Evolutionary conservation across 306 rosid species (phyloP).

Genomic region (Glycine latifolia): DNA sequence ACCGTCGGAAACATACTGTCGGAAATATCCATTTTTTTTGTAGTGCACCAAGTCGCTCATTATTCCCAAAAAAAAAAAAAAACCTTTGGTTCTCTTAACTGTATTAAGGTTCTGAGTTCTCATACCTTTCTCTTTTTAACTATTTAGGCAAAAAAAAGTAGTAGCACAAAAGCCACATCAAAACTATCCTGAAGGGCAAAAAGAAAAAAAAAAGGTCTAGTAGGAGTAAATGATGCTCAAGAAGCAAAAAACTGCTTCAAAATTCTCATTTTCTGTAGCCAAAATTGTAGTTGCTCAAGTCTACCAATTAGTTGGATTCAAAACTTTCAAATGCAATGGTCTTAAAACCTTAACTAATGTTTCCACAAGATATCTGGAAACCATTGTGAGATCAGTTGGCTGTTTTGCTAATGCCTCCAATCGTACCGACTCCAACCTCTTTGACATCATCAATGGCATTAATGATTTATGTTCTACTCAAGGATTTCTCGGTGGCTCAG

Average conservation of each 20-base stretch:
- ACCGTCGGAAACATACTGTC: no score
- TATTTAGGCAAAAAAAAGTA: conserved; percentile 17
- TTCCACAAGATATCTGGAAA: conserved; percentile 57
- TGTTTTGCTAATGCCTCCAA: conserved; percentile 56
- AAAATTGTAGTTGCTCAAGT: conserved; percentile 74
- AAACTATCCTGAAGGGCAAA: conserved; percentile 42
- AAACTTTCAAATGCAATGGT: conserved; percentile 50
- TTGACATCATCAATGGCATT: conserved; percentile 71
- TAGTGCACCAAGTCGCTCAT: no score
- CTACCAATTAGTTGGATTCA: conserved; percentile 67
- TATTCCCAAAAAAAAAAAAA: no score
- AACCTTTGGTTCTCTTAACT: no score
- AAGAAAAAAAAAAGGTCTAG: conserved; percentile 31
- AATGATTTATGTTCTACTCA: conserved; percentile 54
- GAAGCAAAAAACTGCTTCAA: conserved; percentile 54
- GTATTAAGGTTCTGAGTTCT: conserved; percentile 23
- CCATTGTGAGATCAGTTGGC: conserved; percentile 58
- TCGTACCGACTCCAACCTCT: conserved; percentile 67
- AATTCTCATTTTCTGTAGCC: conserved; percentile 61
- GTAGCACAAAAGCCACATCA: conserved; percentile 21
- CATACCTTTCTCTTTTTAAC: background rate
- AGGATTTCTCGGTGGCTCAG: conserved; percentile 65
- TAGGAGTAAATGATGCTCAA: conserved; percentile 11
- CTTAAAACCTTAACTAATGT: conserved; percentile 66
- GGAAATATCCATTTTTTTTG: no score